Evolutionary conservation across 768 basidiomycete genomes (phyloP), one percentile per base, ranked within the genome.

Genomic region (Agrocybe praecox): DNA sequence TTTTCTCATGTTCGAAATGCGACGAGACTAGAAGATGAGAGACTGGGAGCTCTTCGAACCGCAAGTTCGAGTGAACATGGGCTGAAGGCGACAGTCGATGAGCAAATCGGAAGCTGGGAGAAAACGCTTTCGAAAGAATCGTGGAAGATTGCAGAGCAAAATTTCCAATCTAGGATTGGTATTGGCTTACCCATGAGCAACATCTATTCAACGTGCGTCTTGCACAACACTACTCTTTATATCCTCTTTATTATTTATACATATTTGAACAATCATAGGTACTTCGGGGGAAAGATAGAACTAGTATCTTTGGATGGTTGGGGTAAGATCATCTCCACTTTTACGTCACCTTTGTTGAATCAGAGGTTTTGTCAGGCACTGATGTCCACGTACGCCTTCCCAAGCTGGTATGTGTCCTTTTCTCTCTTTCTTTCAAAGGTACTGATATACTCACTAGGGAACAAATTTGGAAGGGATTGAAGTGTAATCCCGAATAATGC

Each of bases 101-200:
- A 96, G 67, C 92, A 94, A 67, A 74, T 94, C 40, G 74, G 74
- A 18, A 70, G 73, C 40, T 83, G 81, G 81, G 69, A 78, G 62
- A 72, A 68, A 26, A 46, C 65, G 29, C 62, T 62, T 24, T 65
- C 62, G 46, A 53, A 60, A 29, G 65, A 70, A 52, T 51, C 82
- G 53, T 71, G 72, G 22, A 74, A 75, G 36, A 77, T 74, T 10
- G 77, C 77, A 3, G 76, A 80, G 34, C 80, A 77, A 26, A 74
- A 75, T 7, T 22, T 64, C 21, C 88, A 88, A 68, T 81, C 82
- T 45, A 78, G 82, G 43, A 89, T 94, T 54, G 92, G 92, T 2
- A 87, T 94, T 45, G 92, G 92, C 6, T 72, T 94, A 18, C 91
- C 92, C 0, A 92, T 94, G 91, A 91, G 92, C 68, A 89, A 92